Evolutionary conservation across 1,139 yeast species (phyloP), one percentile per base, ranked within the genome.

Genomic region (Hyphopichia buzzinii): DNA sequence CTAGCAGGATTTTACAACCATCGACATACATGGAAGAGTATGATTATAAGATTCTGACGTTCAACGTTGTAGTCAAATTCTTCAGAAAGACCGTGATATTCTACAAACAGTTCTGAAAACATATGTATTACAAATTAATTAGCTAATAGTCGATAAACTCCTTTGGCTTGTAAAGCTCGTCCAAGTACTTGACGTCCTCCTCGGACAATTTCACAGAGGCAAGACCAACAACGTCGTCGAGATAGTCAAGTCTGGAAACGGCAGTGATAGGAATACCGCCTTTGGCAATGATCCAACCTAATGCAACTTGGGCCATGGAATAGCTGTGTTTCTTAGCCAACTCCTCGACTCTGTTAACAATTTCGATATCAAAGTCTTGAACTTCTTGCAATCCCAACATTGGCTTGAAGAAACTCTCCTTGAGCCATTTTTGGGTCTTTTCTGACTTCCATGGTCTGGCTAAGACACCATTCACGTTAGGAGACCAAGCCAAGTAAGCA

Each of bases 231-330:
- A 75, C 74, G 44, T 78, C 82, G 22, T 72, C 74, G 17, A 79
- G 64, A 39, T 83, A 59, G 42, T 61, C 66, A 7, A 57, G 57
- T 22, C 67, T 64, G 41, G 57, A 67, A 37, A 79, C 48, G 0
- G 84, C 85, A 10, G 79, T 68, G 41, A 78, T 73, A 2, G 81
- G 80, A 24, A 46, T 37, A 7, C 58, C 49, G 7, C 81, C 81
- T 48, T 77, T 77, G 32, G 59, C 41, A 4, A 75, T 37, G 4
- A 64, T 62, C 80, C 82, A 79, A 1, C 79, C 76, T 10, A 71
- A 62, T 3, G 82, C 64, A 11, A 79, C 52, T 12, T 59, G 57
- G 0, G 81, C 74, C 82, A 77, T 78, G 4, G 72, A 50, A 15
- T 60, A 63, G 4, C 53, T 56, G 31, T 57, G 50, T 45, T 67